A percentile compares a stretch with the other conserved stretches of the same genome.
These are phyloP conservation scores for Bryoglossum gracile DNA, from an alignment of 495 filamentous ascomycete species.

Conservation along the genomic window DNA sequence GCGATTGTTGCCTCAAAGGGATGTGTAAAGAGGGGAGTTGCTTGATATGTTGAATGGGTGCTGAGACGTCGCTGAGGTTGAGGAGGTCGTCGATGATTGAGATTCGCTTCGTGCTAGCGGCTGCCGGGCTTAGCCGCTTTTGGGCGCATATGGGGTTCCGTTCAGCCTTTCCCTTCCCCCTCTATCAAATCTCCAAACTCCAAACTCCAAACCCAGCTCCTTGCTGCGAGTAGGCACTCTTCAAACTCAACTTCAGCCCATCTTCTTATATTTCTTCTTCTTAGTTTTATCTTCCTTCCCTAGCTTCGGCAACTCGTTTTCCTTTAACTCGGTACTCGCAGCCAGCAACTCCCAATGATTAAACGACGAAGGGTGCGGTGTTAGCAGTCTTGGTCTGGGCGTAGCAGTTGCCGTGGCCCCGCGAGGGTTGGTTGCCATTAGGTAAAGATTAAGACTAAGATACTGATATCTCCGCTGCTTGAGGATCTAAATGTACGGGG, in stretches of 20 bases:
- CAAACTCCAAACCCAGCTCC: not conserved
- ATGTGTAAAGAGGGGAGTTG: not conserved
- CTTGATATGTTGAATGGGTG: not conserved
- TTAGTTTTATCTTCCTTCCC: not conserved
- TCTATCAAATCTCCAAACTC: not conserved
- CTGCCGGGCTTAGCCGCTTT: not conserved
- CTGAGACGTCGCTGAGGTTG: slow-evolving; percentile 7
- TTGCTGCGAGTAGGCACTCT: no score
- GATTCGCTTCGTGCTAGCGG: slow-evolving; percentile 4
- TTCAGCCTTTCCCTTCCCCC: not conserved
- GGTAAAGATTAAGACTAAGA: no score
- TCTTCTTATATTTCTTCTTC: not conserved
- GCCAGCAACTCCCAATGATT: not conserved
- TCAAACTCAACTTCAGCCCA: no score
- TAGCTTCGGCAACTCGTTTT: not conserved
- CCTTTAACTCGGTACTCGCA: not conserved
- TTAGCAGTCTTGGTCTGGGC: no score
- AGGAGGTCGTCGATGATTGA: slow-evolving; percentile 2
- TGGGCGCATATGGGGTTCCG: not conserved
- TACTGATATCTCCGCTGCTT: no score
- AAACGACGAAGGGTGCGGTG: no score
- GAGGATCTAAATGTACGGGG: no score
- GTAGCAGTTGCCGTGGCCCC: no score
- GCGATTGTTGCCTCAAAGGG: slow-evolving; percentile 7
- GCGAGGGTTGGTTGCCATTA: no score